Conservation (phyloP, 2,329 filamentous ascomycete genomes). For the Fusarium stilboides region DNA sequence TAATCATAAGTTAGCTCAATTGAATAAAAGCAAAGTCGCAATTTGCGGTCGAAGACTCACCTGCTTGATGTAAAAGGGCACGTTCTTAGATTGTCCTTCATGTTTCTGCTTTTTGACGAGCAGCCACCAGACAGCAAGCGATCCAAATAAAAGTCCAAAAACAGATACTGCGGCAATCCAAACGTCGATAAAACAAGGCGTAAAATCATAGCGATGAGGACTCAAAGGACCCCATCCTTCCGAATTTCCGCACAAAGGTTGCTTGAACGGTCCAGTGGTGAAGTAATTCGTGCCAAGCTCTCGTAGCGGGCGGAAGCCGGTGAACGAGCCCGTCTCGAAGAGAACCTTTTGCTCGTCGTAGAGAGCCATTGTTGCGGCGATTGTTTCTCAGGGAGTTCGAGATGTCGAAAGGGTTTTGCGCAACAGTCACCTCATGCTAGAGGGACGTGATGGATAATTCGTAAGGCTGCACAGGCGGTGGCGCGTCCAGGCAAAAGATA, state of each 20-base stretch:
- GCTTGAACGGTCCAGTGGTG: conserved; percentile 65
- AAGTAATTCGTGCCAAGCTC: conserved; percentile 74
- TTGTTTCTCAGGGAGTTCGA: conserved; percentile 22
- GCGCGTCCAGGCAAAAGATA: conserved; percentile 32
- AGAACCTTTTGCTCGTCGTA: conserved; percentile 63
- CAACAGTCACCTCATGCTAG: conserved; percentile 57
- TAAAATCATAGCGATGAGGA: conserved; percentile 90
- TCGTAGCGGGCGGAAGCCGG: conserved; percentile 67
- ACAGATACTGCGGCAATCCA: conserved; percentile 84
- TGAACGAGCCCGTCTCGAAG: conserved; percentile 72
- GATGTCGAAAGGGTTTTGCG: conserved; percentile 60
- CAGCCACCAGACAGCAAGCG: conserved; percentile 85
- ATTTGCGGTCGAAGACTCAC: conserved; percentile 61
- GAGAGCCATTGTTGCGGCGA: conserved; percentile 49
- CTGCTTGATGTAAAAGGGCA: conserved; percentile 95
- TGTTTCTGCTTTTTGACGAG: conserved; percentile 75
- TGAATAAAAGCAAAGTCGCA: conserved; percentile 4
- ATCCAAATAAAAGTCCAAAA: conserved; percentile 84
- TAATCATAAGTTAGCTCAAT: conserved; percentile 25
- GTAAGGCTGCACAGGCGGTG: conserved; percentile 21
- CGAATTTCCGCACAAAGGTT: conserved; percentile 87
- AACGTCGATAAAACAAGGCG: conserved; percentile 96
- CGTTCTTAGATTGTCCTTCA: conserved; percentile 81
- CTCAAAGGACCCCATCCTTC: conserved; percentile 98
- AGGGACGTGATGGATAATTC: conserved; percentile 15